Evolutionary conservation across 2,329 filamentous ascomycete genomes (phyloP).

Genomic region (Diplodia seriata): DNA sequence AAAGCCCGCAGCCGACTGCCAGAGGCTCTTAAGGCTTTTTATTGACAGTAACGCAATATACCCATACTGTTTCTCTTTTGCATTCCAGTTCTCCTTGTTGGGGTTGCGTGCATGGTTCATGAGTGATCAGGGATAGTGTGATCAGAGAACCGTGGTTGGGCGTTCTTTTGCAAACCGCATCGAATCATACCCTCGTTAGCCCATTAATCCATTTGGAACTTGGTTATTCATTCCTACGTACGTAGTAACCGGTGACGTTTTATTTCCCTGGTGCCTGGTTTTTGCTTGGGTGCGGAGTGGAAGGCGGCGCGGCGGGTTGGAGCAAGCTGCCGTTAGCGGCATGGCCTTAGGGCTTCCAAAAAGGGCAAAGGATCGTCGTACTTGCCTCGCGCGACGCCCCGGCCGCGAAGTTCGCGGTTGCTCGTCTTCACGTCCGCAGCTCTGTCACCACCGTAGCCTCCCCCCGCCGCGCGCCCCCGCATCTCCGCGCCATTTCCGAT

Average conservation of each 20-base stretch:
- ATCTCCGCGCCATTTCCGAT: neutral
- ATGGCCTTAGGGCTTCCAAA: constrained; percentile 3
- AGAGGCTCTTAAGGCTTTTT: neutral
- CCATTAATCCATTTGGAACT: too few relatives aligned
- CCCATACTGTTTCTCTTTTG: neutral
- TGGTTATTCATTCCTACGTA: too few relatives aligned
- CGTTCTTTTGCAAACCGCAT: neutral
- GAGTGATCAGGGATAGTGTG: neutral
- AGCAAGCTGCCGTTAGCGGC: neutral
- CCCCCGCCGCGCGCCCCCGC: constrained; percentile 9
- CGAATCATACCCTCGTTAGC: too few relatives aligned
- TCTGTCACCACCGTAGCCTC: constrained; percentile 18
- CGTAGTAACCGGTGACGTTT: neutral
- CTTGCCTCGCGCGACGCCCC: constrained; percentile 45
- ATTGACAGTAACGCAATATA: neutral
- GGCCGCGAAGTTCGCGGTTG: constrained; percentile 28
- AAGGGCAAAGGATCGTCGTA: constrained; percentile 24
- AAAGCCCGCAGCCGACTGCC: constrained; percentile 1
- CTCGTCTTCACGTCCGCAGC: constrained; percentile 62
- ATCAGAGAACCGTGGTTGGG: neutral
- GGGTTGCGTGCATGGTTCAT: neutral
- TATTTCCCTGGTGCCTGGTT: neutral
- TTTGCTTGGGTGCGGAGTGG: neutral
- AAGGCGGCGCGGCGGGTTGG: neutral
- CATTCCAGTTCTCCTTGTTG: constrained; percentile 2